Evolutionary conservation across 1,139 yeast species (phyloP).

Genomic region (Yamadazyma triangularis): DNA sequence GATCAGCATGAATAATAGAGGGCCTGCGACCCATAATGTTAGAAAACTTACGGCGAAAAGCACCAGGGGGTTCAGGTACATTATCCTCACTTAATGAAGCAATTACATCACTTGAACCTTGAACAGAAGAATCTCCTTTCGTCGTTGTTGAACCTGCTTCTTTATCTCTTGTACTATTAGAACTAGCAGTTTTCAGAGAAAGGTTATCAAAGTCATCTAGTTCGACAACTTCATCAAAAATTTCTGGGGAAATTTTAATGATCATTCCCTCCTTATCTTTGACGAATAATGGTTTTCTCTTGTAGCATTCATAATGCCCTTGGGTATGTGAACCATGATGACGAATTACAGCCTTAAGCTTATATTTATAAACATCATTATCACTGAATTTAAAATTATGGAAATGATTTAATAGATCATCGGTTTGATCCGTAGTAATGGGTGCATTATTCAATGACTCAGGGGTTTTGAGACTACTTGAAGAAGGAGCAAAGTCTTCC

Average conservation of each 20-base stretch:
- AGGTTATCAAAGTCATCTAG: slow-evolving; percentile 5
- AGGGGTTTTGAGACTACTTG: slow-evolving; percentile 13
- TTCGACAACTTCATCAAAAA: slow-evolving; percentile 24
- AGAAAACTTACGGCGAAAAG: slow-evolving; percentile 35
- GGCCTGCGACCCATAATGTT: slow-evolving; percentile 44
- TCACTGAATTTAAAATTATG: slow-evolving; percentile 40
- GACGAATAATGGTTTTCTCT: slow-evolving; percentile 60
- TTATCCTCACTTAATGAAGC: slow-evolving; percentile 15
- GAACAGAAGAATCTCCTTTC: slow-evolving; percentile 5
- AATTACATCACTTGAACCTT: slow-evolving; percentile 10
- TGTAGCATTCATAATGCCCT: slow-evolving; percentile 87
- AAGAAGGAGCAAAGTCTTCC: slow-evolving; percentile 7
- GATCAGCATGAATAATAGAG: slow-evolving; percentile 38
- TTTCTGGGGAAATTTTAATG: slow-evolving; percentile 46
- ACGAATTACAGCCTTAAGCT: slow-evolving; percentile 66
- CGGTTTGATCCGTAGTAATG: slow-evolving; percentile 36
- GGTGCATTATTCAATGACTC: slow-evolving; percentile 37
- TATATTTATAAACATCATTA: slow-evolving; percentile 48
- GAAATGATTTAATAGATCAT: slow-evolving; percentile 35
- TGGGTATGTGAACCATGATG: slow-evolving; percentile 87
- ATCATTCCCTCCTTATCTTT: slow-evolving; percentile 46
- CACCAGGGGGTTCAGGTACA: slow-evolving; percentile 17
- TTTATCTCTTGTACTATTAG: not conserved
- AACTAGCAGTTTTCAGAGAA: not conserved
- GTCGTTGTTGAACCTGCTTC: slow-evolving; percentile 2